Evolutionary conservation across 345 rosid species (phyloP), one percentile per base, ranked within the genome.

Genomic region (Pistacia vera): DNA sequence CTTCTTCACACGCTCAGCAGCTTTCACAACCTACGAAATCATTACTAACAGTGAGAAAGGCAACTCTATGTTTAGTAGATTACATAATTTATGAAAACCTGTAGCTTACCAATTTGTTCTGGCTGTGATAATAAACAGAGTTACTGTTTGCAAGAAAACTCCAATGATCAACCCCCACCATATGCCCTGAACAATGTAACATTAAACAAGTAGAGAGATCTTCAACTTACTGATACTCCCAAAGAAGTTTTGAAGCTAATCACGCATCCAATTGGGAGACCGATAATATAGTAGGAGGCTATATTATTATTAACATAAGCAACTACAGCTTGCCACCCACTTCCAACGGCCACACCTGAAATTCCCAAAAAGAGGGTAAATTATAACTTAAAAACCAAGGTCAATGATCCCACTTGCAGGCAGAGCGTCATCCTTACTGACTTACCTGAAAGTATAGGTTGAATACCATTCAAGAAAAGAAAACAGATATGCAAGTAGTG

Each of bases 91-190:
- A 52, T 7, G 59, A 22, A 8, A 68, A 52, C 6, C 5, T 25
- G 51, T 25, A 5, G 7, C 4, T 60, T 81, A 95, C 99, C 98
- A 93, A 28, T 96, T 91, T 52, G 98, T 96, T 81, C 91, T 85
- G 36, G 89, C 89, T 28, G 97, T 92, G 62, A 93, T 83, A 66
- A 92, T 69, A 62, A 90, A 83, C 22, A 96, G 81, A 71, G 94
- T 83, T 28, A 66, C 4, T 52, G 98, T 93, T 72, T 92, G 99
- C 51, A 90, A 85, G 59, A 87, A 33, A 62, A 92, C 93, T 69
- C 99, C 99, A 17, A 84, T 49, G 58, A 96, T 83, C 92, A 96
- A 85, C 30, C 98, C 99, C 98, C 91, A 91, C 98, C 98, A 92
- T 38, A 95, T 91, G 10, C 97, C 98, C 97, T 95, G 82, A 73